These are phyloP conservation scores for Hirschioporus abietinus DNA, from an alignment of 768 basidiomycete genomes.

Conservation along the genomic window DNA sequence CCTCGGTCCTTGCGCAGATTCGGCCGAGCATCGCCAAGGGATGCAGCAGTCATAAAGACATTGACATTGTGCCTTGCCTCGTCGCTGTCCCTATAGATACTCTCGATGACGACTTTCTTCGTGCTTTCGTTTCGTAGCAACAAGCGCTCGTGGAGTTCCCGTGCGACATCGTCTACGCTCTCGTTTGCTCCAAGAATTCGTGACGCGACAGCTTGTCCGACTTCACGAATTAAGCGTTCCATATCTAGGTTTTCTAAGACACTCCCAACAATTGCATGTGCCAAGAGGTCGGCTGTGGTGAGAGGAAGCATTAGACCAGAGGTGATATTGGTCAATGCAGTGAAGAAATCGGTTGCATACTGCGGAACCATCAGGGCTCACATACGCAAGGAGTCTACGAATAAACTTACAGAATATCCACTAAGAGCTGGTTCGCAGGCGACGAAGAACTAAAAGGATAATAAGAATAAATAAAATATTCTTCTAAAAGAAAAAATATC, in stretches of 20 bases:
- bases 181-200: conserved; percentile 90
- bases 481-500: conserved; percentile 4
- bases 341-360: conserved; percentile 94
- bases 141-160: conserved; percentile 88
- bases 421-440: conserved; percentile 96
- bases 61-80: conserved; percentile 88
- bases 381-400: conserved; percentile 12
- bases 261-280: conserved; percentile 94
- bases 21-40: conserved; percentile 68
- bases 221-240: conserved; percentile 93
- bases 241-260: conserved; percentile 98
- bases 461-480: conserved; percentile 12
- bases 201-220: conserved; percentile 88
- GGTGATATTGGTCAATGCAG: conserved; percentile 87
- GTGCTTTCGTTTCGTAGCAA: conserved; percentile 92
- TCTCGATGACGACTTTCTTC: conserved; percentile 93
- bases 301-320: conserved; percentile 95
- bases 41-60: conserved; percentile 71
- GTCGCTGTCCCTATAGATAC: conserved; percentile 89
- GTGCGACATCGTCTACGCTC: conserved; percentile 94
- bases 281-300: conserved; percentile 89
- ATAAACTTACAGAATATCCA: conserved; percentile 70
- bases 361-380: conserved; percentile 24
- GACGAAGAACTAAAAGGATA: conserved; percentile 79
- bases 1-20: conserved; percentile 81